Percentiles rank a stretch among this genome's conserved stretches.
Conservation (phyloP, 768 basidiomycete genomes). For the Scleroderma citrinum region DNA sequence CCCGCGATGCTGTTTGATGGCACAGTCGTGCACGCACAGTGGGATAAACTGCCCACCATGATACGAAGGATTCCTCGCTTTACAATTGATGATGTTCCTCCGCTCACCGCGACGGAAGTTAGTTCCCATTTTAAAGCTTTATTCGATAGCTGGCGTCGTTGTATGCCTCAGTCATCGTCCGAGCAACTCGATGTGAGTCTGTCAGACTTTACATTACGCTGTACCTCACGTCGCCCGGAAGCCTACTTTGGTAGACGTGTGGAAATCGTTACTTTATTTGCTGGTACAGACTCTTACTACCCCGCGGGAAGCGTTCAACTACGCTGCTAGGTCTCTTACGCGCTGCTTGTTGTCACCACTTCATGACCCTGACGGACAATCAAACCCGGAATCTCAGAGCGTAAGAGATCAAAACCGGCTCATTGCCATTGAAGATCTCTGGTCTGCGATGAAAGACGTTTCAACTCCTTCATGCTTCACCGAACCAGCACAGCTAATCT, state of each 20-base stretch:
- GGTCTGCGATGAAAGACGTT: constrained; percentile 46
- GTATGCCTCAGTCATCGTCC: constrained; percentile 15
- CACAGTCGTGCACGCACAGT: constrained; percentile 27
- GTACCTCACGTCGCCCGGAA: constrained; percentile 16
- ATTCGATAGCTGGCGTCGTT: constrained; percentile 32
- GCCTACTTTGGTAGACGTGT: constrained; percentile 38
- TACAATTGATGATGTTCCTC: constrained; percentile 22
- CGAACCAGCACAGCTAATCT: constrained; percentile 39
- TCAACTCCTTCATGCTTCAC: constrained; percentile 38
- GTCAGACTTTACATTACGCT: background rate
- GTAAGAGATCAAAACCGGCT: constrained; percentile 34
- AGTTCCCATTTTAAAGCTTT: constrained; percentile 33
- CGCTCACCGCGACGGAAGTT: constrained; percentile 36
- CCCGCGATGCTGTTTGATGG: constrained; percentile 41
- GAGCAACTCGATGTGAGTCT: constrained; percentile 22
- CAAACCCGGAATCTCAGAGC: constrained; percentile 17
- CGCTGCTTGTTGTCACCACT: constrained; percentile 27
- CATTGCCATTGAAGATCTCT: constrained; percentile 39
- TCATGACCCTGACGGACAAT: constrained; percentile 2
- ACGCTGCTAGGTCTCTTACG: constrained; percentile 30
- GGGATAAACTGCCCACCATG: constrained; percentile 19
- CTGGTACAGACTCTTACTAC: constrained; percentile 33
- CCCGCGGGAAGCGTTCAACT: constrained; percentile 28
- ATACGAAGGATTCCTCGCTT: constrained; percentile 24
- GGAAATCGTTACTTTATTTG: constrained; percentile 51